These are phyloP conservation scores for Schizopora paradoxa DNA, from an alignment of 1,284 basidiomycete genomes.

Conservation along the genomic window DNA sequence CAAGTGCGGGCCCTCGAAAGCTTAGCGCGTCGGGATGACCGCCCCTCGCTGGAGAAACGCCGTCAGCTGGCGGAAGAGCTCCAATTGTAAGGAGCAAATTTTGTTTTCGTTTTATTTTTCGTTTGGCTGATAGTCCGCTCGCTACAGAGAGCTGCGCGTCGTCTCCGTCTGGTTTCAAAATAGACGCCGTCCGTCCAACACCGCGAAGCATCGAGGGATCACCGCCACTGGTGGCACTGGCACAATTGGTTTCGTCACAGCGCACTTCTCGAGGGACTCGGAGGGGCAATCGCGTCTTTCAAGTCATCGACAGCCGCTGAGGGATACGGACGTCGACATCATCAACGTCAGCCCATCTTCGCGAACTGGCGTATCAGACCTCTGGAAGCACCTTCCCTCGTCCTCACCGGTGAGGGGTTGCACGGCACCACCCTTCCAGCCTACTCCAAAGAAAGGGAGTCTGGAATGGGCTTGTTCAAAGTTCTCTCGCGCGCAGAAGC, in stretches of 20 bases:
- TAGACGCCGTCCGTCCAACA: constrained; percentile 11
- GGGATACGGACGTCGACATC: background rate
- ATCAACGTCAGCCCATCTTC: background rate
- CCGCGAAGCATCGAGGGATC: background rate
- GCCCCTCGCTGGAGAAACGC: constrained; percentile 6
- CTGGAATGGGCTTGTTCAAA: constrained; percentile 47
- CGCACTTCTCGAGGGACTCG: background rate
- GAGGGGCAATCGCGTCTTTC: background rate
- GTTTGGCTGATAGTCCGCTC: background rate
- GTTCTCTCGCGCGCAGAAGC: constrained; percentile 23
- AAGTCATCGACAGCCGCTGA: background rate
- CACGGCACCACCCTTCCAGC: background rate
- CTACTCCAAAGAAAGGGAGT: background rate
- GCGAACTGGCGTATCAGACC: background rate
- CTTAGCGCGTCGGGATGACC: background rate
- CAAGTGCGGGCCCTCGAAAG: constrained; percentile 11
- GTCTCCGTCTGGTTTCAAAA: constrained; percentile 18
- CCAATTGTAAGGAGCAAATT: constrained; percentile 7
- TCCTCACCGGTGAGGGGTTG: constrained; percentile 16
- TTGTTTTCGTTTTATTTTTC: background rate
- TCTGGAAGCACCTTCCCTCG: constrained; percentile 23
- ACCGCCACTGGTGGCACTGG: background rate
- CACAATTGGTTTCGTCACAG: background rate
- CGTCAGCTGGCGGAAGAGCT: constrained; percentile 8
- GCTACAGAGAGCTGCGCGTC: constrained; percentile 11